Evolutionary conservation across 2,329 filamentous ascomycete species (phyloP).

Genomic region (Ceratocystis smalleyi): DNA sequence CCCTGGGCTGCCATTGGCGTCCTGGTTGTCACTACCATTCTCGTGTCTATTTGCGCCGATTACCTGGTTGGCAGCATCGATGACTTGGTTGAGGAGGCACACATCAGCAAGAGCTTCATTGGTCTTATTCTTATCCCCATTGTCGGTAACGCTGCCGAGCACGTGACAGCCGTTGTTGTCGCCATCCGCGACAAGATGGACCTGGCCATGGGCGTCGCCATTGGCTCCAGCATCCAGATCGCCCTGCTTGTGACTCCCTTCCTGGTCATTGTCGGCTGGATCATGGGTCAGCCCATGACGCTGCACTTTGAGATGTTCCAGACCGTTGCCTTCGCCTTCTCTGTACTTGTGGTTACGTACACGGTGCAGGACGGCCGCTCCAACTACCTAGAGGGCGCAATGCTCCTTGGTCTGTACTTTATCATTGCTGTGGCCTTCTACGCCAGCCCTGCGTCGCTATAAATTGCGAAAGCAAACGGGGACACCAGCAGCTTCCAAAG

Average conservation of each 20-base stretch:
- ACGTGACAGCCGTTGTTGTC: constrained; percentile 67
- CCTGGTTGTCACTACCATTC: constrained; percentile 51
- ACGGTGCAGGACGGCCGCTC: constrained; percentile 68
- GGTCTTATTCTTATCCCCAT: constrained; percentile 66
- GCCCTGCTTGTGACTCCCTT: constrained; percentile 67
- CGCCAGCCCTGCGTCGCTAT: constrained; percentile 30
- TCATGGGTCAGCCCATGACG: constrained; percentile 56
- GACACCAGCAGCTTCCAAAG: not conserved
- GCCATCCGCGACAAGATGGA: constrained; percentile 65
- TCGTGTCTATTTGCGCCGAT: constrained; percentile 60
- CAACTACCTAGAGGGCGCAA: constrained; percentile 70
- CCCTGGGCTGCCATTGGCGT: constrained; percentile 49
- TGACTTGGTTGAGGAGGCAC: constrained; percentile 48
- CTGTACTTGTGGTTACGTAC: constrained; percentile 59
- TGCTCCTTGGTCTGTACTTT: constrained; percentile 40
- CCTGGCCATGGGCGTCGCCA: constrained; percentile 60
- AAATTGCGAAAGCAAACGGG: not conserved
- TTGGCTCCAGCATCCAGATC: constrained; percentile 71
- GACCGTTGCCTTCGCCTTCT: constrained; percentile 64
- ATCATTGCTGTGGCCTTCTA: constrained; percentile 48
- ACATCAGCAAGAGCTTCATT: constrained; percentile 68
- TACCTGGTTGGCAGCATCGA: constrained; percentile 66
- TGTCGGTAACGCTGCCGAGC: constrained; percentile 66
- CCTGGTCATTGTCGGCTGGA: constrained; percentile 67
- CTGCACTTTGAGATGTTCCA: constrained; percentile 79